Evolutionary conservation across 345 rosid genomes (phyloP).

Genomic region (Aegle marmelos): DNA sequence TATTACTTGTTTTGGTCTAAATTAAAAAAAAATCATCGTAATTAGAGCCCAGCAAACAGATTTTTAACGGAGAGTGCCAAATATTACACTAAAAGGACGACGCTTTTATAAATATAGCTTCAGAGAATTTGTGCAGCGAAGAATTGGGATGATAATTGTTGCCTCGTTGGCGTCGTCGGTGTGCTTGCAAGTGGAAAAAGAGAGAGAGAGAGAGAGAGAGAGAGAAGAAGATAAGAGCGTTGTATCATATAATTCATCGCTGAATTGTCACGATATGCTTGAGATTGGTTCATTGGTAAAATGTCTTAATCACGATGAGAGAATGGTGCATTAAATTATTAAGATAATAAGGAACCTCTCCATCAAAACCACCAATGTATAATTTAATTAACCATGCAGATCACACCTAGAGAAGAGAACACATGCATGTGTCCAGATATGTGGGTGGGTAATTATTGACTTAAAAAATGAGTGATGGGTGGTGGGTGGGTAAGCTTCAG

Average conservation of each 20-base stretch:
- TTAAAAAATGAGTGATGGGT: constrained; percentile 3
- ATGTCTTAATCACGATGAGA: constrained; percentile 21
- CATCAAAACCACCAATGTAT: neutral
- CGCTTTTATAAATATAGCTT: too few relatives aligned
- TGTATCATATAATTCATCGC: neutral
- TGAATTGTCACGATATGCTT: neutral
- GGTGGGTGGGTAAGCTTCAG: constrained; percentile 13
- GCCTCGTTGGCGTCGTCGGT: neutral
- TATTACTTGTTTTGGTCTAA: too few relatives aligned
- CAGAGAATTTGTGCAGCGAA: neutral
- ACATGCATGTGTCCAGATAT: constrained; percentile 16
- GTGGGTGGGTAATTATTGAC: constrained; percentile 2
- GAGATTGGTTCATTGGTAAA: constrained; percentile 14
- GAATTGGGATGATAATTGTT: neutral
- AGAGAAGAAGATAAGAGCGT: neutral
- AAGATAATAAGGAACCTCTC: neutral
- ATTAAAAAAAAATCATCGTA: too few relatives aligned
- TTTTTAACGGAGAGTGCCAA: too few relatives aligned
- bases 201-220: too few relatives aligned
- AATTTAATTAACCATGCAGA: neutral
- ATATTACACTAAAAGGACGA: too few relatives aligned
- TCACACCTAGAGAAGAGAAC: constrained; percentile 2
- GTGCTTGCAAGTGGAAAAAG: neutral
- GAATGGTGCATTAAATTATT: neutral
- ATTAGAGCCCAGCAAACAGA: too few relatives aligned